Conservation (phyloP, 768 basidiomycete genomes). For the Imleria badia region DNA sequence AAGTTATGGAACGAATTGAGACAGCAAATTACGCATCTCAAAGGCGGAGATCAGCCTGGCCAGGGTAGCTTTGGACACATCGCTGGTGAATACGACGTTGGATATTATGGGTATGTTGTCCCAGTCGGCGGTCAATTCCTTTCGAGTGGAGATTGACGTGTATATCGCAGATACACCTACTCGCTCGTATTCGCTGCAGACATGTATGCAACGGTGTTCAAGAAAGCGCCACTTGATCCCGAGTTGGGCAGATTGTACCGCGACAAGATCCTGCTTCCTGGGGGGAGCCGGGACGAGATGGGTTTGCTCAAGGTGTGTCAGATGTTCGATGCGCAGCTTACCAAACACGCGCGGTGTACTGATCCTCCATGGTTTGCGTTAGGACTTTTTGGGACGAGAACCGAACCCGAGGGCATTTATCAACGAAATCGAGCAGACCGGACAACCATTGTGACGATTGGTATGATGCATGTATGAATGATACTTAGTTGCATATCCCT, state of each 20-base stretch:
- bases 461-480: background rate
- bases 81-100: slow-evolving; percentile 64
- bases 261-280: slow-evolving; percentile 65
- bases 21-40: slow-evolving; percentile 65
- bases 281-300: slow-evolving; percentile 76
- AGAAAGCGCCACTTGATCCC: slow-evolving; percentile 70
- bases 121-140: background rate
- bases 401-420: slow-evolving; percentile 78
- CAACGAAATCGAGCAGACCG: slow-evolving; percentile 56
- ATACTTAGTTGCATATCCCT: background rate
- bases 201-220: slow-evolving; percentile 72
- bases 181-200: slow-evolving; percentile 63
- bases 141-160: background rate
- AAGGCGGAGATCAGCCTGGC: slow-evolving; percentile 61
- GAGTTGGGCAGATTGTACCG: slow-evolving; percentile 65
- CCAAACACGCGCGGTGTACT: background rate
- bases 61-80: slow-evolving; percentile 75
- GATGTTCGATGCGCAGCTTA: background rate
- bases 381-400: slow-evolving; percentile 78
- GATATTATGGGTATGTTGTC: slow-evolving; percentile 56
- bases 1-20: slow-evolving; percentile 71
- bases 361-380: background rate
- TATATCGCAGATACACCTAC: slow-evolving; percentile 56
- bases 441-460: slow-evolving; percentile 3
- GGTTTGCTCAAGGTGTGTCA: slow-evolving; percentile 62